phyloP scores from a whole-genome alignment of 2,329 filamentous ascomycete species.

The Trichothecium roseum region DNA sequence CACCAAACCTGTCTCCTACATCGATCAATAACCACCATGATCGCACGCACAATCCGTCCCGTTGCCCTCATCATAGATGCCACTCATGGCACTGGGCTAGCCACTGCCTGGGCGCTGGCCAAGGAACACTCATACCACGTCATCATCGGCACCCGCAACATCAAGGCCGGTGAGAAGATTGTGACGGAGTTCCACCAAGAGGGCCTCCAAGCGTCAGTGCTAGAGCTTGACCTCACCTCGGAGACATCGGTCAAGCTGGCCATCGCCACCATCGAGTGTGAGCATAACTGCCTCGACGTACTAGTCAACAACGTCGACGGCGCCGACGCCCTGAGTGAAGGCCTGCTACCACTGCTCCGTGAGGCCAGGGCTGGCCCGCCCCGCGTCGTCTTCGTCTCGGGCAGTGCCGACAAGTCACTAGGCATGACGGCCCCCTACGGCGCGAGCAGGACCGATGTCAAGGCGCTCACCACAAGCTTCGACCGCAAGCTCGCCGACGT shows the following conservation, averaged over 20 bases:
- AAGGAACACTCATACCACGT: slow-evolving; percentile 18
- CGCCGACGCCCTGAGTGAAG: slow-evolving; percentile 16
- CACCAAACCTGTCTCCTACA: too few species aligned
- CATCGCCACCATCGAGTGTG: slow-evolving; percentile 10
- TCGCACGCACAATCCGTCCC: not conserved
- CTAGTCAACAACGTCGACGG: slow-evolving; percentile 33
- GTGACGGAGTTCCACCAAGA: slow-evolving; percentile 12
- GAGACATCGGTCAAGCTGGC: slow-evolving; percentile 22
- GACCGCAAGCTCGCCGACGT: slow-evolving; percentile 16
- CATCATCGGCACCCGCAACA: slow-evolving; percentile 20
- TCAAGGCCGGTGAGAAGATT: slow-evolving; percentile 11
- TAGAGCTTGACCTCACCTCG: slow-evolving; percentile 27
- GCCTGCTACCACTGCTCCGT: slow-evolving; percentile 17
- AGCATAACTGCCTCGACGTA: slow-evolving; percentile 28
- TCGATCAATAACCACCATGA: too few species aligned
- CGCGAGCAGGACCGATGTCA: slow-evolving; percentile 29
- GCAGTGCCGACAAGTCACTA: slow-evolving; percentile 16
- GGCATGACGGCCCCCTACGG: slow-evolving; percentile 24
- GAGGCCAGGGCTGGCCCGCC: slow-evolving; percentile 14
- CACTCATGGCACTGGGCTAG: slow-evolving; percentile 13
- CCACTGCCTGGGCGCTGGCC: slow-evolving; percentile 11
- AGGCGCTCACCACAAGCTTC: slow-evolving; percentile 27
- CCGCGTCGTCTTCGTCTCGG: slow-evolving; percentile 28
- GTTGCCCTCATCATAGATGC: slow-evolving; percentile 13
- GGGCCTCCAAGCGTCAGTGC: slow-evolving; percentile 12